Evolutionary conservation across 2,329 filamentous ascomycete genomes (phyloP).

Genomic region (Mollisia scopiformis): DNA sequence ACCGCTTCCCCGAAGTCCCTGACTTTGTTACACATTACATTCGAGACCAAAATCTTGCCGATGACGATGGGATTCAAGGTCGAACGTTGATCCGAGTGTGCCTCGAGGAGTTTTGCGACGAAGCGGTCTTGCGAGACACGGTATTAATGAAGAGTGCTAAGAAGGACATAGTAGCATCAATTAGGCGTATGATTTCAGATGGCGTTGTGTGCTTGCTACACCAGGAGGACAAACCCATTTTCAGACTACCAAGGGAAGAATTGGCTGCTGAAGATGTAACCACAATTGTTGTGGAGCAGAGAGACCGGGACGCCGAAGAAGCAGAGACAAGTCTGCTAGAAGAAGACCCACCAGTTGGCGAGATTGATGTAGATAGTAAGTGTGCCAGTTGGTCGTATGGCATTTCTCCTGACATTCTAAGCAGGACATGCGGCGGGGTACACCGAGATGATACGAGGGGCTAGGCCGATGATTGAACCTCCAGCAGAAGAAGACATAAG

Average conservation of each 20-base stretch:
- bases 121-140: not conserved
- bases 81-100: not conserved
- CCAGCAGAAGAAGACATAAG: slow-evolving; percentile 1
- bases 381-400: not conserved
- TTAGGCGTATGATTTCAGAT: slow-evolving; percentile 4
- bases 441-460: slow-evolving; percentile 13
- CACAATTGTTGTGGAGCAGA: not conserved
- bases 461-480: slow-evolving; percentile 5
- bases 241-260: not conserved
- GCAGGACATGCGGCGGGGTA: slow-evolving; percentile 14
- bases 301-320: not conserved
- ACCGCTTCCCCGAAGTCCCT: not conserved
- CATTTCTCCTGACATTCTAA: not conserved
- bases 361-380: not conserved
- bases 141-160: not conserved
- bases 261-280: not conserved
- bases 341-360: not conserved
- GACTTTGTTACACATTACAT: slow-evolving; percentile 5
- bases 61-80: not conserved
- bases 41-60: not conserved
- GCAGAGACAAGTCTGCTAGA: not conserved
- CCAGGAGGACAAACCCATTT: not conserved
- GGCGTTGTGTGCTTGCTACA: not conserved
- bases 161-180: not conserved
- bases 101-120: not conserved